Conservation (phyloP, 1,284 basidiomycete genomes). For the Mycena sp. region DNA sequence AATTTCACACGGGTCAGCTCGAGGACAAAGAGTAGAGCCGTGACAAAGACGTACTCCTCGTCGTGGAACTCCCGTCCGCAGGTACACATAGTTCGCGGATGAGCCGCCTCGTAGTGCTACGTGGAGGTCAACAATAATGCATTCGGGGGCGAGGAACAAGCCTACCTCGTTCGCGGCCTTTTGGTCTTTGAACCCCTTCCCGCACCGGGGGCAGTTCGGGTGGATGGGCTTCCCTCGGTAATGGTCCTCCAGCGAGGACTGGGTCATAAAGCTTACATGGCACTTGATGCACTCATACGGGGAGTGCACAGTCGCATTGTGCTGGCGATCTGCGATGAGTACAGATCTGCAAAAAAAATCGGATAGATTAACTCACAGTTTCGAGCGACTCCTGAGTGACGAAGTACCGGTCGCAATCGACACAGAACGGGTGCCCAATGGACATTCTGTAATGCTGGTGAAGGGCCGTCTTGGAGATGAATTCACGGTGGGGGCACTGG, state of each 20-base stretch:
- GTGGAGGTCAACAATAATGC: neutral
- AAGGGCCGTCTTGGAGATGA: neutral
- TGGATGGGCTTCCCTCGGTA: slow-evolving; percentile 51
- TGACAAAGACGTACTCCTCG: slow-evolving; percentile 37
- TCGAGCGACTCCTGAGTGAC: neutral
- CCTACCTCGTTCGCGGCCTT: slow-evolving; percentile 15
- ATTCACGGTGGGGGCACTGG: neutral
- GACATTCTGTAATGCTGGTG: neutral
- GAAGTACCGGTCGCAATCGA: neutral
- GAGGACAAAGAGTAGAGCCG: too few species aligned
- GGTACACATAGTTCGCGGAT: slow-evolving; percentile 3
- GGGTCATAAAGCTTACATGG: slow-evolving; percentile 40
- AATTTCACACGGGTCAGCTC: too few species aligned
- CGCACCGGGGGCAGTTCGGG: slow-evolving; percentile 51
- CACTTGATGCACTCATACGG: slow-evolving; percentile 46
- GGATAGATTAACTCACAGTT: neutral
- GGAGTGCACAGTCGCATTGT: slow-evolving; percentile 47
- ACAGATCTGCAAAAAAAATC: neutral
- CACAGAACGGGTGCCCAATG: neutral
- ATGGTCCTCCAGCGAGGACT: slow-evolving; percentile 51
- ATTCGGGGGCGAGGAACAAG: neutral
- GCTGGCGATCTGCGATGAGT: slow-evolving; percentile 33
- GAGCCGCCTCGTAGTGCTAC: slow-evolving; percentile 10
- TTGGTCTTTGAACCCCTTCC: slow-evolving; percentile 33
- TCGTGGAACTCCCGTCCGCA: neutral